Base-by-base conservation (phyloP, 257 asterid species). In the Cynanchum wilfordii region DNA sequence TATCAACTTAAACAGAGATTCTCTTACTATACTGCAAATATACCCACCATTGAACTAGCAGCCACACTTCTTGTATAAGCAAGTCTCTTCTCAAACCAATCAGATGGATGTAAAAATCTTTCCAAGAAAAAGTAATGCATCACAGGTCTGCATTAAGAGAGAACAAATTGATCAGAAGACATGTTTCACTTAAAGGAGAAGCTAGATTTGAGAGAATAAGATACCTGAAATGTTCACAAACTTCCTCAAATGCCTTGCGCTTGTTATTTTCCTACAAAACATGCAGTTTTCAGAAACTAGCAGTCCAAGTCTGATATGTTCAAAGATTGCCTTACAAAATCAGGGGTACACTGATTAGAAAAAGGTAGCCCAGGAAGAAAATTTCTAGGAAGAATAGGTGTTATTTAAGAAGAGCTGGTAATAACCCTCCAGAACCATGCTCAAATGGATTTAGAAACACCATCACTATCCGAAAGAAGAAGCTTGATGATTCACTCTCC, bases 81-180 rank as follows among this genome's bases (percentile, higher is more conserved):
- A 79, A 94, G 96, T 80, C 97, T 88, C 88, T 91, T 94, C 72
- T 94, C 97, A 86, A 94, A 94, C 97, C 99, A 94, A 77, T 94
- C 97, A 70, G 97, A 91, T 59, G 99, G 92, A 83, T 88, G 86
- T 52, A 87, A 78, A 85, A 94, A 94, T 83, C 97, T 89, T 87
- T 94, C 99, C 89, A 91, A 76, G 88, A 94, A 94, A 83, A 94
- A 94, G 82, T 94, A 75, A 83, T 94, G 99, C 99, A 91, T 94
- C 71, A 88, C 97, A 59, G 99, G 99, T 88, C 99, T 94, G 92
- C 80, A 79, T 73, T 40, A 78, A 70, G 66, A 22, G 81, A 68
- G 60, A 86, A 38, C 51, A 70, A 36, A 66, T 56, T 36, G 20
- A 67, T 76, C 71, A 68, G 72, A 76, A 69, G 76, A 78, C 74